Evolutionary conservation across 345 rosid species (phyloP), one percentile per base, ranked within the genome.

Genomic region (Viola odorata): DNA sequence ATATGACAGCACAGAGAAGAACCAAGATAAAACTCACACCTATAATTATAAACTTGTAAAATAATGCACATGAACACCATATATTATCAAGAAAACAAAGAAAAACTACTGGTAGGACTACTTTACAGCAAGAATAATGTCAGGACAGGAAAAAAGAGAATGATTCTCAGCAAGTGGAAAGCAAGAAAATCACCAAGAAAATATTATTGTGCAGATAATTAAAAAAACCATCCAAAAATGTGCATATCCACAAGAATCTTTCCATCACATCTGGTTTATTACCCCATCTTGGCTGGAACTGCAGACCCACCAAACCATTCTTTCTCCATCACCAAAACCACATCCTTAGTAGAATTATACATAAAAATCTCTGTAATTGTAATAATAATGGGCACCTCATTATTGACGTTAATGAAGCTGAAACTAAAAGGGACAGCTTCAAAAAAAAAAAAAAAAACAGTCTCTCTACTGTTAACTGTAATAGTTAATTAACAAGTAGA

Each of bases 161-260:
- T 62, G 75, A 76, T 74, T 74, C 82, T 73, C 41, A 62, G 57
- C 73, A 62, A 75, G 78, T 76, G 78, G 75, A 58, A 60, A 57
- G 55, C 57, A 65, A 73, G 52, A 49, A 73, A 68, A 50, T 58
- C 65, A 42, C 48, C 58, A 16, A 13, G n/a, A n/a, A 32, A 51
- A 52, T 64, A 62, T 60, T 65, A 51, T 61, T 60, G 63, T 62
- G 61, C 47, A 58, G 55, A 71, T 64, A 45, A 58, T 66, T 65
- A 50, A 61, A 70, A 7, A 60, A 14, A 39, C 41, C 32, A 23
- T 23, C 32, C 32, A 23, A 23, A 23, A 23, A 71, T 49, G 50
- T 70, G 55, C 61, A 77, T 54, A 70, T 70, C 77, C 61, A 54
- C 64, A 69, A 70, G 81, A 77, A 80, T 78, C 79, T 77, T 23